These are phyloP conservation scores for Narthecium ossifragum DNA, from an alignment of 106 monocot genomes.

Conservation along the genomic window DNA sequence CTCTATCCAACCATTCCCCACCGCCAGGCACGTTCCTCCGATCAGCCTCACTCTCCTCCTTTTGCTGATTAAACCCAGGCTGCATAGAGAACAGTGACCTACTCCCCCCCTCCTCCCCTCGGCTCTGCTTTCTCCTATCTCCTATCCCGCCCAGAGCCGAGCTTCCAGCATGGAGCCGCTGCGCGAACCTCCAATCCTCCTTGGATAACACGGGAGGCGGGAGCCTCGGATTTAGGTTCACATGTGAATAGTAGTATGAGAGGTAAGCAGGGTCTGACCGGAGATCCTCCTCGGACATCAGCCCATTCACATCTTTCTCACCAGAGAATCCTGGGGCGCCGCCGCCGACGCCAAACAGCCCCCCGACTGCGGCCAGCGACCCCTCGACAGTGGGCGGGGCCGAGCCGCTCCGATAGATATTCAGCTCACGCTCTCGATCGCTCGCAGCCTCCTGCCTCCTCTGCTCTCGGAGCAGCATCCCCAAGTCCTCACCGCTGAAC, in stretches of 20 bases:
- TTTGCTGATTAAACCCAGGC: constrained; percentile 13
- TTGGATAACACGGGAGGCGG: too few species aligned
- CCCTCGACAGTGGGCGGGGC: constrained; percentile 63
- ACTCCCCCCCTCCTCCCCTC: constrained; percentile 10
- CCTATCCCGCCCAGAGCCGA: too few species aligned
- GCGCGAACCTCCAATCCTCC: too few species aligned
- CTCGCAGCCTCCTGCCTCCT: constrained; percentile 17
- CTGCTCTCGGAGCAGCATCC: constrained; percentile 27
- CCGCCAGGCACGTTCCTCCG: constrained; percentile 1
- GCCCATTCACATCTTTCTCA: constrained; percentile 29
- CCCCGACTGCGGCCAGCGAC: constrained; percentile 20
- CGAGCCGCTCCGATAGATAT: constrained; percentile 53
- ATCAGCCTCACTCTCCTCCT: constrained; percentile 6
- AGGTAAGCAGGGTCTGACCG: constrained; percentile 51
- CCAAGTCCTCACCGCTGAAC: constrained; percentile 23
- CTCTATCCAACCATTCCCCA: constrained; percentile 6
- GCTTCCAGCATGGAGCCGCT: constrained; percentile 33
- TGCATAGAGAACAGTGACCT: constrained; percentile 26
- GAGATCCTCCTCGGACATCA: constrained; percentile 45
- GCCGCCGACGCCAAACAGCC: constrained; percentile 4
- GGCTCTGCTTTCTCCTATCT: constrained; percentile 29
- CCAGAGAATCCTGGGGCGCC: too few species aligned
- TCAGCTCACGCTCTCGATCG: constrained; percentile 44
- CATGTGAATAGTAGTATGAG: constrained; percentile 60
- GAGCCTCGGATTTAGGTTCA: constrained; percentile 62